These are phyloP conservation scores for Calonectria pseudoturangicola DNA, from an alignment of 2,329 filamentous ascomycete genomes.

Conservation along the genomic window DNA sequence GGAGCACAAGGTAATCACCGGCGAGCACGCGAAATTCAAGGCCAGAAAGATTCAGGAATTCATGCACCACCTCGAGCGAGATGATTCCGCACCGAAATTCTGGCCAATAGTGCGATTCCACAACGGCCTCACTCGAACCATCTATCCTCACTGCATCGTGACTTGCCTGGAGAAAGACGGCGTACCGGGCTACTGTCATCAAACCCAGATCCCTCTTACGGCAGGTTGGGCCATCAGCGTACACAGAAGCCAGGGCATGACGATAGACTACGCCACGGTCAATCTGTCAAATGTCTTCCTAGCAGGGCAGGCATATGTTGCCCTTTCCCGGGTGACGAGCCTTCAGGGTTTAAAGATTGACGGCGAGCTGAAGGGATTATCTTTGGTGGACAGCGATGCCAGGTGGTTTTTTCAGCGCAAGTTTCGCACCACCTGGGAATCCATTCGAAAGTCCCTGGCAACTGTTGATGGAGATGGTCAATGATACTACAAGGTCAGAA, in stretches of 20 bases:
- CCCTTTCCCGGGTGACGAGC: constrained; percentile 49
- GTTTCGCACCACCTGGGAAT: neutral
- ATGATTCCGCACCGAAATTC: too few relatives aligned
- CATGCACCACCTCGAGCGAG: constrained; percentile 10
- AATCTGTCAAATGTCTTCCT: constrained; percentile 72
- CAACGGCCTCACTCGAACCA: constrained; percentile 65
- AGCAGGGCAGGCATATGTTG: constrained; percentile 76
- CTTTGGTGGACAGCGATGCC: neutral
- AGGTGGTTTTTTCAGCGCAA: neutral
- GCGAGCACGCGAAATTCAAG: constrained; percentile 33
- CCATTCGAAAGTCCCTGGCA: neutral
- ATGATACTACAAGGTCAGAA: too few relatives aligned
- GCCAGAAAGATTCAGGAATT: constrained; percentile 38
- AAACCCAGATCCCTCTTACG: constrained; percentile 77
- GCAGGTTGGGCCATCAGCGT: constrained; percentile 79
- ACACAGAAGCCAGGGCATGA: constrained; percentile 79
- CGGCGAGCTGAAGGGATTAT: neutral
- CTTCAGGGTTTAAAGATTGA: constrained; percentile 46
- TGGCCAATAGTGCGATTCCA: constrained; percentile 68
- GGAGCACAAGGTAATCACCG: constrained; percentile 13
- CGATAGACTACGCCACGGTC: constrained; percentile 74
- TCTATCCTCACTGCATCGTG: constrained; percentile 71
- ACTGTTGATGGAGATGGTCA: neutral
- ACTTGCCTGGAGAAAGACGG: constrained; percentile 65
- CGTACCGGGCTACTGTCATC: constrained; percentile 68